Percentiles rank a stretch among this genome's conserved stretches.
phyloP scores from a whole-genome alignment of 805 yeast species.

The Lachancea dasiensis region DNA sequence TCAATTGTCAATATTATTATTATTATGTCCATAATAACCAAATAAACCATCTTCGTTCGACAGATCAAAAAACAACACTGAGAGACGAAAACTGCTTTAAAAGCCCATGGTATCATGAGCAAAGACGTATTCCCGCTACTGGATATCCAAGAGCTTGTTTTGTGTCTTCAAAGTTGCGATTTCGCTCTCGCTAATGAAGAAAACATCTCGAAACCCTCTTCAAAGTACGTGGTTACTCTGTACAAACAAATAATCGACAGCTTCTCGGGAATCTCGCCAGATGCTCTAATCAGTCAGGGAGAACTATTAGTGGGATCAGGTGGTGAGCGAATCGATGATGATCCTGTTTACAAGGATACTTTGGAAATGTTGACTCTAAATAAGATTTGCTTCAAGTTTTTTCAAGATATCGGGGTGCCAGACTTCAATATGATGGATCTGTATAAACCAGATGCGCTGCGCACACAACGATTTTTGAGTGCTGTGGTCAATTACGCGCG shows the following conservation, averaged over 20 bases:
- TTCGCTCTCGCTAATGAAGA: conserved; percentile 54
- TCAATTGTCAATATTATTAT: no score
- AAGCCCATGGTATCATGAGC: conserved; percentile 18
- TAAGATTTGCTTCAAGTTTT: conserved; percentile 53
- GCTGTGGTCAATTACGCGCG: conserved; percentile 83
- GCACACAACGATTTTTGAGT: conserved; percentile 63
- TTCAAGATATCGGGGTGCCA: conserved; percentile 66
- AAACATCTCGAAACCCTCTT: conserved; percentile 49
- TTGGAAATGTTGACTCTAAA: conserved; percentile 51
- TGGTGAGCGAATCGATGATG: conserved; percentile 13
- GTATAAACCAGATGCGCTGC: conserved; percentile 64
- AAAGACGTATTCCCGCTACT: conserved; percentile 55
- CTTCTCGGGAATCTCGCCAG: conserved; percentile 47
- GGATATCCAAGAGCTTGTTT: conserved; percentile 52
- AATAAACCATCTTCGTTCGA: no score
- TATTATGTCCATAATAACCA: no score
- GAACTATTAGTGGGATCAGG: conserved; percentile 18
- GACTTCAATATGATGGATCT: conserved; percentile 75
- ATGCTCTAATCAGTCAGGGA: conserved; percentile 18
- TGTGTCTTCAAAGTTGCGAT: conserved; percentile 56
- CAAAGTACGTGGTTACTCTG: conserved; percentile 46
- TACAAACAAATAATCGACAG: conserved; percentile 58
- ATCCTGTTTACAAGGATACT: conserved; percentile 31
- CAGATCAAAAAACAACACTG: neutral
- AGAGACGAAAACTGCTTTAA: neutral